Base-by-base conservation (phyloP, 805 yeast genomes). In the Metschnikowia corniflorae region DNA sequence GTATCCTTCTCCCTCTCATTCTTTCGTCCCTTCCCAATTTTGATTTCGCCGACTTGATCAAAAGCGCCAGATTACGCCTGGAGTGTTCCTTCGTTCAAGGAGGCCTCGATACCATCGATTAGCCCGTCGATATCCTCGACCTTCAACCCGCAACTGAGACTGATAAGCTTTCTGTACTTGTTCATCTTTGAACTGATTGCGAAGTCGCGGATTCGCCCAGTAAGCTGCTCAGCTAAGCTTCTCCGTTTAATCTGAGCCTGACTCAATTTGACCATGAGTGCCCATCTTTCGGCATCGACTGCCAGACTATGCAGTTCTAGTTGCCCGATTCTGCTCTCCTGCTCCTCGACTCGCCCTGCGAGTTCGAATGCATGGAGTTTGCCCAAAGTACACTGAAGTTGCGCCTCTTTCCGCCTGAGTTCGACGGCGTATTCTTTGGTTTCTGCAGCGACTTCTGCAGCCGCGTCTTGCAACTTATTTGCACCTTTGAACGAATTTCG, bases 111-210 rank as follows among this genome's bases (percentile, higher is more conserved):
- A 15, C 91, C 96, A 47, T 85, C 91, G 33, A 91, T 68, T 40
- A 87, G 70, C 20, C 85, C 82, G 53, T 81, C 86, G 40, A 91
- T 81, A 42, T 84, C 93, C 42, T 86, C 94, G 15, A 80, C 71
- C 33, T 80, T 77, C 37, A 87, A 70, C 2, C 86, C 95, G 55
- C 94, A 84, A 31, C 86, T 76, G 31, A 79, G 64, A 16, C 91
- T 76, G 28, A 93, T 80, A 43, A 91, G 68, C 51, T 79, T 78
- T 45, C 95, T 72, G 65, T 91, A 83, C 55, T 86, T 87, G 51
- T 75, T 77, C 61, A 82, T 79, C 47, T 73, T 77, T 16, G 68
- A 63, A 37, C 73, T 77, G 44, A 73, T 65, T 42, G 61, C 77
- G 57, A 39, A 73, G 57, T 46, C 45, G 34, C 58, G 63, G 26